These are phyloP conservation scores for Polytrichum formosum DNA, from an alignment of 225 moss, liverwort and hornwort genomes.

Conservation along the genomic window DNA sequence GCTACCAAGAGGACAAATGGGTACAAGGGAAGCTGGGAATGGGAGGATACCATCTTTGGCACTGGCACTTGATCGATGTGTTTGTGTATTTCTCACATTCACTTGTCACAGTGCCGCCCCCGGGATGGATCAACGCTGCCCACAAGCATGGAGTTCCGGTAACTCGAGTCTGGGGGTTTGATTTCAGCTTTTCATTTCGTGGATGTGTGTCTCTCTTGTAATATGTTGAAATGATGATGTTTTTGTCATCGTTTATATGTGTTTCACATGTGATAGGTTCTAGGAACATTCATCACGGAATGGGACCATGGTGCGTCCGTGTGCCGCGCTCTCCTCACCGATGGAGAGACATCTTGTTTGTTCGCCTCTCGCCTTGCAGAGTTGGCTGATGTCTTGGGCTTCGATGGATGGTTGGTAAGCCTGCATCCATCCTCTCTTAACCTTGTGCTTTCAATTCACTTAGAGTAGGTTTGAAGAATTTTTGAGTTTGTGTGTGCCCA, in stretches of 20 bases:
- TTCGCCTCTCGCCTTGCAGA: conserved; percentile 84
- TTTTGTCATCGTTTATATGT: neutral
- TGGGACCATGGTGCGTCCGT: conserved; percentile 60
- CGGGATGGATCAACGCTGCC: conserved; percentile 87
- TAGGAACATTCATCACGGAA: conserved; percentile 94
- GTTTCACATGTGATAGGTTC: conserved; percentile 38
- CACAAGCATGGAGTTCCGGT: conserved; percentile 93
- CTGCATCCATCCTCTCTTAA: neutral
- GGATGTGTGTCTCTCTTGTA: no score
- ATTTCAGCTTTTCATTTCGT: no score
- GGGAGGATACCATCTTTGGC: conserved; percentile 56
- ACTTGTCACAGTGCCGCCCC: conserved; percentile 84
- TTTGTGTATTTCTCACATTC: conserved; percentile 94
- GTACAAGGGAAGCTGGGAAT: conserved; percentile 39
- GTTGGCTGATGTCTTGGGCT: conserved; percentile 76
- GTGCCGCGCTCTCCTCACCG: conserved; percentile 64
- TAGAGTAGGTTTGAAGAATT: no score
- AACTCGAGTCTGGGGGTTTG: conserved; percentile 4
- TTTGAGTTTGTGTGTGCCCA: no score
- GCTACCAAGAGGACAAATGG: conserved; percentile 66
- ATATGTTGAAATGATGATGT: no score
- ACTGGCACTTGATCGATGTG: conserved; percentile 83
- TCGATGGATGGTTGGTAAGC: conserved; percentile 98
- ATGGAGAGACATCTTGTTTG: conserved; percentile 47
- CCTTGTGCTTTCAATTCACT: neutral